Percentiles rank a stretch among this genome's conserved stretches.
phyloP scores from a whole-genome alignment of 495 filamentous ascomycete genomes.

The Clavariopsis aquatica region DNA sequence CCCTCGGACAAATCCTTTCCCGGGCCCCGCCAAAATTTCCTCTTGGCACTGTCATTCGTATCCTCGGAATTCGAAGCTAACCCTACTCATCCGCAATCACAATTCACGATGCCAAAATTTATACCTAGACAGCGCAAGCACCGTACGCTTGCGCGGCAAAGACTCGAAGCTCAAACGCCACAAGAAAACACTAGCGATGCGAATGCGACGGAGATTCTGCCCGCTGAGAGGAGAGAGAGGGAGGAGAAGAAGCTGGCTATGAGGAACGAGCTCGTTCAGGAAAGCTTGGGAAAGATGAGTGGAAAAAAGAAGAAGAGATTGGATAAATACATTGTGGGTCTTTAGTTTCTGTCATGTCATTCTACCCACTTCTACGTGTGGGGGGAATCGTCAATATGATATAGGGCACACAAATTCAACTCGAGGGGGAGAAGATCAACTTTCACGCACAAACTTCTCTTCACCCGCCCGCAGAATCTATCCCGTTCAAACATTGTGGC shows the following conservation, averaged over 20 bases:
- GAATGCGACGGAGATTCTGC: conserved; percentile 71
- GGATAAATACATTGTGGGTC: conserved; percentile 86
- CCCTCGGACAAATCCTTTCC: conserved; percentile 26
- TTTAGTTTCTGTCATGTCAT: background rate
- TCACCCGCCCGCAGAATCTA: too few relatives aligned
- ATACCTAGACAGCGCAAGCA: conserved; percentile 81
- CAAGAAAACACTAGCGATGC: conserved; percentile 51
- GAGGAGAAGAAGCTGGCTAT: conserved; percentile 70
- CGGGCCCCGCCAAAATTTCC: conserved; percentile 35
- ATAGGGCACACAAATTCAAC: too few relatives aligned
- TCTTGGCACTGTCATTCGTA: background rate
- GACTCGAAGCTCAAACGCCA: conserved; percentile 36
- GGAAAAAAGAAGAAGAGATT: conserved; percentile 91
- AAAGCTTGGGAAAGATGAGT: conserved; percentile 68
- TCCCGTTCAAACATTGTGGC: too few relatives aligned
- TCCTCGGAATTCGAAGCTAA: too few relatives aligned
- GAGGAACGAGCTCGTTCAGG: conserved; percentile 60
- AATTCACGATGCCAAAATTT: conserved; percentile 71
- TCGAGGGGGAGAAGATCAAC: too few relatives aligned
- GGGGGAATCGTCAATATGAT: too few relatives aligned
- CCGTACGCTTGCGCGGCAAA: conserved; percentile 58
- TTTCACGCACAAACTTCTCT: too few relatives aligned
- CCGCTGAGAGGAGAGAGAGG: conserved; percentile 63
- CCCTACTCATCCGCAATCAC: too few relatives aligned
- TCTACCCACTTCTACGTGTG: background rate